Evolutionary conservation across 129 eudicot species (phyloP), one percentile per base, ranked within the genome.

Genomic region (Gnaphalium uliginosum): DNA sequence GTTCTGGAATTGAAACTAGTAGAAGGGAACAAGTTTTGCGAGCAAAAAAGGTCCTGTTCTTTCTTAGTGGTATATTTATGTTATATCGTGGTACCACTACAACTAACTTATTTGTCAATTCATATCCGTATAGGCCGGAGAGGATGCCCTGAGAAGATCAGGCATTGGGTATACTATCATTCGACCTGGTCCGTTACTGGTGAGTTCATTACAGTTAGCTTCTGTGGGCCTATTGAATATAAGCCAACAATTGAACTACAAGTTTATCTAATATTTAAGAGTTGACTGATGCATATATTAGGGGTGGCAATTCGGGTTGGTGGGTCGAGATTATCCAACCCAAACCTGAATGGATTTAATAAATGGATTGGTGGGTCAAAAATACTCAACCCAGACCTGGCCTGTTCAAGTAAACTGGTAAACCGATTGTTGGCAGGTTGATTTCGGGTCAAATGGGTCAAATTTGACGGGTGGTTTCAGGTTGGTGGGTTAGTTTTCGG

Each of bases 151-250:
- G 66, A 88, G 93, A 88, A 83, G 85, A 82, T 94, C 98, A 32
- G 98, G 98, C 69, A 88, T 94, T 71, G 98, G 98, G 11, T 94
- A 90, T 84, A 94, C 98, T 78, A 88, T 93, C 51, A 84, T 93
- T 83, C 96, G 98, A 69, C 98, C 98, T 0, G 98, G 97, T 67
- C 98, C 98, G 2, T 76, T 93, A 69, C 83, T 82, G 96, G 98
- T 93, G 82, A 78, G 81, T 77, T 64, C 24, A 30, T 41, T 39
- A 59, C 41, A 39, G 15, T 22, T 65, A 76, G 62, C 56, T 66
- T 37, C 8, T 41, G 14, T 21, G 21, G 43, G 70, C 37, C 17
- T 60, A 10, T 11, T 60, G 21, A 41, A 73, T 21, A 39, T 24
- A 71, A 5, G 66, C 21, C n/a, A 15, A 53, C 54, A 32, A 37